Conservation (phyloP, 148 eudicot genomes). For the Vaccinium darrowii region DNA sequence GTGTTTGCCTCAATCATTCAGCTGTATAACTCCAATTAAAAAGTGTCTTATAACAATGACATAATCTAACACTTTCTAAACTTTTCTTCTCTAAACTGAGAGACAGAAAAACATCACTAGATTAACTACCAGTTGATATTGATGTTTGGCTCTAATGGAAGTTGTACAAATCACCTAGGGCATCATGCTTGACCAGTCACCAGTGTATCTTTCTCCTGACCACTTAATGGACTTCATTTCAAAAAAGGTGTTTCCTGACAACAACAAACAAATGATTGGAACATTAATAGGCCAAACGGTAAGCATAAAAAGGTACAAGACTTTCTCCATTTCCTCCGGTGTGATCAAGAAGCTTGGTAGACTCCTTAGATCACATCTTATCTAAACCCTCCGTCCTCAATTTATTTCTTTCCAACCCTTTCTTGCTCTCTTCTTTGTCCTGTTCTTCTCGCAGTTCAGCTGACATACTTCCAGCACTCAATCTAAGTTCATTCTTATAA, state of each 20-base stretch:
- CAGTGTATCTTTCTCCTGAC: not conserved
- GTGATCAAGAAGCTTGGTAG: not conserved
- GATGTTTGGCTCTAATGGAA: not conserved
- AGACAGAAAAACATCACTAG: not conserved
- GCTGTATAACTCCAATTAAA: not conserved
- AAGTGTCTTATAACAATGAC: not conserved
- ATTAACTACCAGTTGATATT: not conserved
- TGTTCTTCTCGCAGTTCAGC: not conserved
- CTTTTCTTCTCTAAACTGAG: not conserved
- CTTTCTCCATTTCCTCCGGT: not conserved
- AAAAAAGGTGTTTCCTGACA: not conserved
- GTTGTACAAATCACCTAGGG: not conserved
- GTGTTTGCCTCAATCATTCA: not conserved
- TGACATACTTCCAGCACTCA: not conserved
- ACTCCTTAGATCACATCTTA: not conserved
- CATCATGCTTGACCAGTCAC: constrained; percentile 2
- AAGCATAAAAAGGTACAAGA: not conserved
- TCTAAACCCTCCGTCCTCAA: not conserved
- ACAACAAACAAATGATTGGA: not conserved
- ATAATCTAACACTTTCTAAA: not conserved
- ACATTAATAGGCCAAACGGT: not conserved
- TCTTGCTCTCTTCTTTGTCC: not conserved
- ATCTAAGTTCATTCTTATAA: not conserved
- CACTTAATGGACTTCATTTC: not conserved
- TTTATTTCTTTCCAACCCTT: not conserved